Percentiles rank a stretch among this genome's conserved stretches.
Evolutionary conservation across 1,284 basidiomycete genomes (phyloP).

Genomic region (Trametes sp.): DNA sequence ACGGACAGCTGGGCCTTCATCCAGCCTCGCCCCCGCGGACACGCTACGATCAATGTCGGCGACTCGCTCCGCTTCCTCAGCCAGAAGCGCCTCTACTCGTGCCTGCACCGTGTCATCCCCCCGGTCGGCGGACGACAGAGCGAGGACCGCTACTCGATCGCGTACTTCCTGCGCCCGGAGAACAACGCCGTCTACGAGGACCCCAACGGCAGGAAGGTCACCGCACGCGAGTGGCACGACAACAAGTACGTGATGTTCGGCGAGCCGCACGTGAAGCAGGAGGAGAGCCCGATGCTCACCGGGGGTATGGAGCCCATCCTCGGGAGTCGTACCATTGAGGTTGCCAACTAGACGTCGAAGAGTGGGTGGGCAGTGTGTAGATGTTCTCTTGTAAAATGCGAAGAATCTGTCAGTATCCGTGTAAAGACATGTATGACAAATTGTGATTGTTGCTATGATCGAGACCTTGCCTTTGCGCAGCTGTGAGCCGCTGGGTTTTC

Average conservation of each 20-base stretch:
- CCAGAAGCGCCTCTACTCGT: constrained; percentile 5
- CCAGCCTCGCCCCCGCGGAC: constrained; percentile 5
- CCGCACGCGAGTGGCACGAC: constrained; percentile 7
- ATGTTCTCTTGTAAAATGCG: not conserved
- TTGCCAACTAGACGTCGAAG: not conserved
- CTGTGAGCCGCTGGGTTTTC: too few species aligned
- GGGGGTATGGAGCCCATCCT: constrained; percentile 6
- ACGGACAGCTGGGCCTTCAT: constrained; percentile 8
- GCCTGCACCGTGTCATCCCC: constrained; percentile 6
- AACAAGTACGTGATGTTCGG: constrained; percentile 9
- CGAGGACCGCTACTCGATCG: constrained; percentile 9
- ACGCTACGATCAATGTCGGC: constrained; percentile 8
- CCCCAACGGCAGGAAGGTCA: constrained; percentile 4
- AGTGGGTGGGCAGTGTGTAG: not conserved
- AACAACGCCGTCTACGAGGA: constrained; percentile 7
- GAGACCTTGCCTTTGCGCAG: not conserved
- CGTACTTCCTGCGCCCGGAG: constrained; percentile 11
- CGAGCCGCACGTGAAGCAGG: constrained; percentile 8
- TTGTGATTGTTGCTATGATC: not conserved
- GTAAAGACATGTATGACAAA: not conserved
- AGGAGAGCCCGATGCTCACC: constrained; percentile 7
- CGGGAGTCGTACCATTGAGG: not conserved
- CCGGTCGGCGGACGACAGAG: not conserved
- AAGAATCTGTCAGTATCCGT: not conserved
- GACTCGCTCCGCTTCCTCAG: constrained; percentile 10